Conservation (phyloP, 352 stramenopile genomes). For the Phytophthora cryptogea region DNA sequence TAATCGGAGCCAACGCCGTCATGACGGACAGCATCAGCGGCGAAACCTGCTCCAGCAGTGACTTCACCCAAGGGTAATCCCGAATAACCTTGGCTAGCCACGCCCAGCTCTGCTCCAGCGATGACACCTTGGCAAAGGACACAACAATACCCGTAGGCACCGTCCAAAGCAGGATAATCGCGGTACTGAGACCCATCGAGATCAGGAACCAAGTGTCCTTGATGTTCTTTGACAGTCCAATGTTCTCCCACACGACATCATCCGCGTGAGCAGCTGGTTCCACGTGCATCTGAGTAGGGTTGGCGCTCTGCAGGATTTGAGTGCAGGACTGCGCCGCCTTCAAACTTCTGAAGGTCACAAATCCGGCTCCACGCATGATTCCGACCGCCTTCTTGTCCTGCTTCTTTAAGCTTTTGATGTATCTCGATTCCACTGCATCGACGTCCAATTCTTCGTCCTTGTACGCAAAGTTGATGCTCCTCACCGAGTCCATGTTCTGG, state of each 20-base stretch:
- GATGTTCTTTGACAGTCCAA: slow-evolving; percentile 74
- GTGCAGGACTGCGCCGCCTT: slow-evolving; percentile 75
- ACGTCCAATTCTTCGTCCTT: slow-evolving; percentile 44
- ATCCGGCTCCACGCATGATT: slow-evolving; percentile 77
- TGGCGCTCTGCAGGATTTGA: slow-evolving; percentile 75
- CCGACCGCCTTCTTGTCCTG: slow-evolving; percentile 45
- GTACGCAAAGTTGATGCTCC: slow-evolving; percentile 32
- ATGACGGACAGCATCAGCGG: slow-evolving; percentile 83
- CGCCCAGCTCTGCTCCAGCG: slow-evolving; percentile 52
- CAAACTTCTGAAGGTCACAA: slow-evolving; percentile 83
- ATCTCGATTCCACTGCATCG: slow-evolving; percentile 51
- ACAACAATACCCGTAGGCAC: slow-evolving; percentile 81
- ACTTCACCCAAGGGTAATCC: slow-evolving; percentile 72
- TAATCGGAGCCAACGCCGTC: slow-evolving; percentile 79
- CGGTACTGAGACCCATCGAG: slow-evolving; percentile 56
- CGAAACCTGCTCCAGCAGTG: slow-evolving; percentile 75
- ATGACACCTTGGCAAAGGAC: slow-evolving; percentile 69
- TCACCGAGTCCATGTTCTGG: slow-evolving; percentile 30
- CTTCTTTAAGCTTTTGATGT: slow-evolving; percentile 56
- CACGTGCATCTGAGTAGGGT: slow-evolving; percentile 74
- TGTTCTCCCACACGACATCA: slow-evolving; percentile 82
- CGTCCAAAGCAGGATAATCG: slow-evolving; percentile 86
- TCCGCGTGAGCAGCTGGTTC: slow-evolving; percentile 65
- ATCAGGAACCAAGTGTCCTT: slow-evolving; percentile 77
- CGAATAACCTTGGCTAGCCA: slow-evolving; percentile 49